A percentile compares a stretch with the other conserved stretches of the same genome.
These are phyloP conservation scores for Lentithecium fluviatile DNA, from an alignment of 495 filamentous ascomycete species.

Conservation along the genomic window DNA sequence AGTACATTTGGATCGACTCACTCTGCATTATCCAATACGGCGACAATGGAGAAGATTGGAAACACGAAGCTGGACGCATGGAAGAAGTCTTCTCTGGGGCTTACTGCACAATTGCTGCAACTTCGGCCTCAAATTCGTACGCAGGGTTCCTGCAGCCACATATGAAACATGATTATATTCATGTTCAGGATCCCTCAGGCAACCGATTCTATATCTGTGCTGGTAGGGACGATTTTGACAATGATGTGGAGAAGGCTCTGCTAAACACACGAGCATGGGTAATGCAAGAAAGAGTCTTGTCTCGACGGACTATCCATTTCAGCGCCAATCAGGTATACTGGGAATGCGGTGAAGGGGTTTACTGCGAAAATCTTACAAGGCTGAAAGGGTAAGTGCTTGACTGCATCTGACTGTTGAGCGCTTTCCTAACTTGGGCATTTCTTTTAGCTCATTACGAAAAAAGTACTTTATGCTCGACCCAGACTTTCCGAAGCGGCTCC, in stretches of 20 bases:
- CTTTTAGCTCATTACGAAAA: background rate
- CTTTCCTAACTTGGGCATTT: no score
- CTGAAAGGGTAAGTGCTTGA: background rate
- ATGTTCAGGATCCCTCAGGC: conserved; percentile 11
- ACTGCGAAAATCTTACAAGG: no score
- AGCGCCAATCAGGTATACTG: conserved; percentile 11
- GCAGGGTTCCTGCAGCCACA: conserved; percentile 8
- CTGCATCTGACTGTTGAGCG: no score
- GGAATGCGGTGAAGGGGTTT: conserved; percentile 8
- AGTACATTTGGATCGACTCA: conserved; percentile 2
- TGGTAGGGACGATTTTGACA: conserved; percentile 1
- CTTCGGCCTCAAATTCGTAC: background rate
- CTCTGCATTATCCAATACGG: conserved; percentile 2
- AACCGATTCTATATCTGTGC: conserved; percentile 10
- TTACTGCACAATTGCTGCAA: conserved; percentile 18
- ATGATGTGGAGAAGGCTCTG: conserved; percentile 1
- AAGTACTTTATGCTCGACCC: background rate
- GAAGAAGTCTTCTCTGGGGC: conserved; percentile 10
- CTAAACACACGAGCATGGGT: conserved; percentile 12
- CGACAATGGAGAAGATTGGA: background rate
- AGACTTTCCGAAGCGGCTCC: conserved; percentile 2
- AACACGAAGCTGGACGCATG: conserved; percentile 2
- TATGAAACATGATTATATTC: conserved; percentile 2
- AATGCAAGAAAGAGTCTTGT: conserved; percentile 13
- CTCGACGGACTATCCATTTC: conserved; percentile 8